Base-by-base conservation (phyloP, 2,329 filamentous ascomycete species). In the Fusarium burgessii region DNA sequence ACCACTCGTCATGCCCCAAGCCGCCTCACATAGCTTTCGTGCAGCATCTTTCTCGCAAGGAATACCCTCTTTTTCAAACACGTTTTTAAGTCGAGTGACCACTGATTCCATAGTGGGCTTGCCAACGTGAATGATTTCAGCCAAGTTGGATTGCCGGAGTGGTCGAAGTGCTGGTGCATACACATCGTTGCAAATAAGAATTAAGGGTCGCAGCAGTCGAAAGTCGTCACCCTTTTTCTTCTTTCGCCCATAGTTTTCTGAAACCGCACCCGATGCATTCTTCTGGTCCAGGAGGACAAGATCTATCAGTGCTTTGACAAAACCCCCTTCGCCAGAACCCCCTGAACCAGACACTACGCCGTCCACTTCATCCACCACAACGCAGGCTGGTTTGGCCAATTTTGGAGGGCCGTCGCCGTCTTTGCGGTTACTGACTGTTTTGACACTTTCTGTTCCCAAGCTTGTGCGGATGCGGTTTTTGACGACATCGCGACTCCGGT, bases 111-210 rank as follows among this genome's bases (percentile, higher is more conserved):
- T 83, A 0, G 93, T 91, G 4, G 96, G 94, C 75, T 96, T 96
- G 50, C 95, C 93, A 36, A 97, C 92, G 77, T 97, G 94, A 25
- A 99, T 91, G 41, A 98, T 90, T 79, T 99, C 96, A 0, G 95
- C 96, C 52, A 96, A 83, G 9, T 86, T 90, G 0, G 94, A 95
- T 70, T 95, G 92, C n/a, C 96, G 90, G 11, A 99, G 85, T 0
- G 93, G 94, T 32, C 94, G 89, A 42, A 99, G 86, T 23, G 95
- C 93, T 7, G 95, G 91, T 74, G 97, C 94, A 77, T 99, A 99
- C 2, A 98, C 90, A 79, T 99, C 97, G 76, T 99, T 99, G 84
- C 96, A 99, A 74, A 99, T 96, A 50, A 99, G 85, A 54, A 99
- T 94, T 33, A 99, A 85, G 0, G 96, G 96, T 47, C 96, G 88